phyloP scores from a whole-genome alignment of 2,329 filamentous ascomycete species.

The Aureobasidium zeae region DNA sequence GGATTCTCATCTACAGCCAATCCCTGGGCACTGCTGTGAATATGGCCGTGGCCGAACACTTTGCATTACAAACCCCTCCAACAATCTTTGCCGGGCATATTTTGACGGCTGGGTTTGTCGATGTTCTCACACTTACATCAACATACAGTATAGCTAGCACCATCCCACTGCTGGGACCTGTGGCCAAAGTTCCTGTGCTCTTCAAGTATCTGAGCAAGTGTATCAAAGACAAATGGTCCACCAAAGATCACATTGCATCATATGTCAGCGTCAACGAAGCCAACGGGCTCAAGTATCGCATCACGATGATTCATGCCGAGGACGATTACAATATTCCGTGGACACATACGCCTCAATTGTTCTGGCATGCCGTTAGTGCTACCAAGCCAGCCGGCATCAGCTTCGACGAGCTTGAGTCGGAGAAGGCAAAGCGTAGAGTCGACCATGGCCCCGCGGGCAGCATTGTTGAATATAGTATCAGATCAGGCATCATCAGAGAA shows the following conservation, averaged over 20 bases:
- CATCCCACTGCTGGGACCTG: conserved; percentile 45
- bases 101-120: conserved; percentile 48
- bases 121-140: conserved; percentile 44
- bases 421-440: conserved; percentile 33
- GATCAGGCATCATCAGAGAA: conserved; percentile 43
- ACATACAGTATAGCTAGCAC: conserved; percentile 50
- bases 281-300: conserved; percentile 31
- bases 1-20: conserved; percentile 52
- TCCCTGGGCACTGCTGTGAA: conserved; percentile 50
- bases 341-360: conserved; percentile 42
- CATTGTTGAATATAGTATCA: conserved; percentile 39
- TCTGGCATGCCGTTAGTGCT: conserved; percentile 49
- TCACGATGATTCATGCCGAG: conserved; percentile 44
- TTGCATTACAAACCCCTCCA: conserved; percentile 35
- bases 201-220: conserved; percentile 40
- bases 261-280: conserved; percentile 35
- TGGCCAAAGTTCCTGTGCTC: conserved; percentile 40
- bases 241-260: conserved; percentile 39
- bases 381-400: conserved; percentile 30
- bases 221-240: conserved; percentile 44
- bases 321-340: conserved; percentile 46
- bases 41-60: conserved; percentile 37
- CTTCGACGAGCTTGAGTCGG: conserved; percentile 38
- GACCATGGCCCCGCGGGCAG: conserved; percentile 43
- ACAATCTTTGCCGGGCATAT: conserved; percentile 46